Evolutionary conservation across 2,329 filamentous ascomycete species (phyloP), one percentile per base, ranked within the genome.

Genomic region (Daldinia sp.): DNA sequence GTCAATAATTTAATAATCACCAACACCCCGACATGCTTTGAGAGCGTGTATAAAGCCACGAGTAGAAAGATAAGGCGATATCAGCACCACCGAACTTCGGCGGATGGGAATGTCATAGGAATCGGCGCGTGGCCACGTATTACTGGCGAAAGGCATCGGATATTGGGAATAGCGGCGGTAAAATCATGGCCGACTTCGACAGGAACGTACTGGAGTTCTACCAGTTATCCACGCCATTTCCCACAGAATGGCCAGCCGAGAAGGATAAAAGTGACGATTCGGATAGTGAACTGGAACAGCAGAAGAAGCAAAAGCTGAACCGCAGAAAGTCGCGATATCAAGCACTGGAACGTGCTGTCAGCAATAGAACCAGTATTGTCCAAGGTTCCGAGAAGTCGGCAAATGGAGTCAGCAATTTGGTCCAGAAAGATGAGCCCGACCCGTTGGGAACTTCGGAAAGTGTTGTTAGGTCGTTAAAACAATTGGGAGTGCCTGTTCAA

Each of bases 391-490:
- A 93, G 74, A 88, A 85, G 73, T 87, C 85, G 2, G 85, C 85
- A 50, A 80, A 77, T 64, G 90, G 89, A 27, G 82, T 90, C 45
- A 90, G 91, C 67, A 95, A 89, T 70, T 79, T 94, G 63, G 91
- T 96, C 27, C 92, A 95, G 74, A 91, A 91, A 74, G 95, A 99
- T 75, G 96, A 99, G 77, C 87, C 92, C 1, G 95, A 99, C 78
- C 93, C 95, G 3, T 78, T 99, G 54, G 95, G 95, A n/a, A 88
- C 88, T 53, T 89, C 90, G 1, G 90, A 94, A 58, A 97, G 93
- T 74, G 94, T 99, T 6, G 88, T 97, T 54, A 85, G 89, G 70
- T 87, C 92, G 34, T 79, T 99, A 71, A 89, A 90, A 73, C 85
- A 90, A 68, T 82, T 90, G 66, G 93, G 93, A 1, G 77, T 97